Evolutionary conservation across 2,329 filamentous ascomycete species (phyloP).

Genomic region (Ascochyta lentis): DNA sequence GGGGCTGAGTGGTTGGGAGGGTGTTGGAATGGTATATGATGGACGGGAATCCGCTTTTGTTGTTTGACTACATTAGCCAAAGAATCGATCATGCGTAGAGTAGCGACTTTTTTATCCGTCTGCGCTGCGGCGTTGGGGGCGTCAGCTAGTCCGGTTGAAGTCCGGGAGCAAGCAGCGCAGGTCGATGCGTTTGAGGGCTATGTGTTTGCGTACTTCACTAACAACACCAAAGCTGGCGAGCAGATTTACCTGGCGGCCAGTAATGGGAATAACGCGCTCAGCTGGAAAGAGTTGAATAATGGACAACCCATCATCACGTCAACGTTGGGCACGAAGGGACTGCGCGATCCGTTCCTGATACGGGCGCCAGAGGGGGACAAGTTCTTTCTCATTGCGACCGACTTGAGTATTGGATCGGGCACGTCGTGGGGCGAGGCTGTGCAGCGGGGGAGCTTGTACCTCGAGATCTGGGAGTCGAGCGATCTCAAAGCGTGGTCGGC

Average conservation of each 20-base stretch:
- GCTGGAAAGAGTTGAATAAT: conserved; percentile 59
- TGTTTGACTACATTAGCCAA: too few species aligned
- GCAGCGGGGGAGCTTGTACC: conserved; percentile 56
- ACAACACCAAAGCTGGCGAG: conserved; percentile 54
- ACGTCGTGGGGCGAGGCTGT: conserved; percentile 61
- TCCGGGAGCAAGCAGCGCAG: conserved; percentile 32
- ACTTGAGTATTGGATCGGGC: conserved; percentile 62
- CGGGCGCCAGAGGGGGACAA: conserved; percentile 59
- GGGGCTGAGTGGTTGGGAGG: too few species aligned
- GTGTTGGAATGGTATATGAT: too few species aligned
- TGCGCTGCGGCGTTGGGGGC: conserved; percentile 7
- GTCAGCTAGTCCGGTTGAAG: conserved; percentile 18
- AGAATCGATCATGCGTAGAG: background rate
- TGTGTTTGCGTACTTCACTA: conserved; percentile 61
- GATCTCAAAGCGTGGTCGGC: conserved; percentile 60
- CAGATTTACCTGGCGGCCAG: conserved; percentile 62
- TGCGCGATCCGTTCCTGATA: conserved; percentile 62
- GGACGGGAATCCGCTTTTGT: too few species aligned
- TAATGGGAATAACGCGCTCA: conserved; percentile 60
- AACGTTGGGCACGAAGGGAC: conserved; percentile 55
- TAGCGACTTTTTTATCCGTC: conserved; percentile 2
- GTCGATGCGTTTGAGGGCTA: conserved; percentile 54
- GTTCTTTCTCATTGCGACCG: conserved; percentile 61
- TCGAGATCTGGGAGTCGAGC: conserved; percentile 61
- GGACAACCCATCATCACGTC: conserved; percentile 57